phyloP scores from a whole-genome alignment of 768 basidiomycete genomes.

The Coprinellus aureogranulatus region DNA sequence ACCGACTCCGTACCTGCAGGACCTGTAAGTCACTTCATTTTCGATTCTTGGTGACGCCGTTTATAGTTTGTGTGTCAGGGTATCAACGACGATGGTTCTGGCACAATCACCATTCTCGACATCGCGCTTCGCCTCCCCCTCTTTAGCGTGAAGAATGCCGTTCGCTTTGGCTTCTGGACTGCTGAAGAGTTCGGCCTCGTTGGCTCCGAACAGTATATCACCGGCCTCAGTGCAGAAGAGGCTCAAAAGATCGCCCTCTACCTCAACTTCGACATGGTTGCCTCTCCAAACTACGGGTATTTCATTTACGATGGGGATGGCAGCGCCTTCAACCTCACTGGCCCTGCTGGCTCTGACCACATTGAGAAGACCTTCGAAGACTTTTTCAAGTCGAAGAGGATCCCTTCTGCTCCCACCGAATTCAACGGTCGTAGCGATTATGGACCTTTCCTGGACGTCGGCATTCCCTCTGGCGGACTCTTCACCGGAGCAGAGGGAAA shows the following conservation, averaged over 20 bases:
- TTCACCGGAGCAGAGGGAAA: slow-evolving; percentile 28
- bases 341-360: slow-evolving; percentile 28
- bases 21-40: slow-evolving; percentile 17
- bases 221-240: slow-evolving; percentile 21
- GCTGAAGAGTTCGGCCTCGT: slow-evolving; percentile 32
- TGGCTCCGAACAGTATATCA: slow-evolving; percentile 29
- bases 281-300: slow-evolving; percentile 28
- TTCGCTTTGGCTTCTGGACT: slow-evolving; percentile 33
- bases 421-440: slow-evolving; percentile 31
- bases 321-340: slow-evolving; percentile 25
- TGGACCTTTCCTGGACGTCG: slow-evolving; percentile 29
- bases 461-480: slow-evolving; percentile 30
- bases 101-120: slow-evolving; percentile 27
- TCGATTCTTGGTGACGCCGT: background rate
- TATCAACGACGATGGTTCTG: slow-evolving; percentile 31
- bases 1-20: slow-evolving; percentile 31
- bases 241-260: slow-evolving; percentile 29
- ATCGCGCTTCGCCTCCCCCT: slow-evolving; percentile 25
- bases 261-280: slow-evolving; percentile 36
- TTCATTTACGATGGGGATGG: slow-evolving; percentile 31
- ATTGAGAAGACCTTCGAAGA: slow-evolving; percentile 30
- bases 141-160: slow-evolving; percentile 28
- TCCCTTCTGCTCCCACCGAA: slow-evolving; percentile 20
- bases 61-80: slow-evolving; percentile 16
- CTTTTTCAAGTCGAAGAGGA: slow-evolving; percentile 17